Percentiles rank a stretch among this genome's conserved stretches.
Evolutionary conservation across 441 rosid species (phyloP).

Genomic region (Sinapis alba): DNA sequence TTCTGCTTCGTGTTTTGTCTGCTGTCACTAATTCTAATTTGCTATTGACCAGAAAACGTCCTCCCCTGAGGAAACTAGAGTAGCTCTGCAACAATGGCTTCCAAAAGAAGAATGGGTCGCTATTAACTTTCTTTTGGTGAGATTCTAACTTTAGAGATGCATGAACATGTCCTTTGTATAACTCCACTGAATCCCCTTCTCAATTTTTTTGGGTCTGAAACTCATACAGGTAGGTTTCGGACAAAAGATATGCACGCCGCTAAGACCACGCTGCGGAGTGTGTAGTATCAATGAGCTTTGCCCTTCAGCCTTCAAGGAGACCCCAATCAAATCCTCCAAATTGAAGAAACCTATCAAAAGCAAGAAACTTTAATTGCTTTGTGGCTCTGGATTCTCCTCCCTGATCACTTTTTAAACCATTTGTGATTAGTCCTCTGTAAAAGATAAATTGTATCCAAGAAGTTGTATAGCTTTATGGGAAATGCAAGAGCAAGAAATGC

Average conservation of each 20-base stretch:
- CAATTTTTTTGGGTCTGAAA: conserved; percentile 6
- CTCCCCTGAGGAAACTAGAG: conserved; percentile 89
- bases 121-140: conserved; percentile 88
- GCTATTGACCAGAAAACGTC: conserved; percentile 57
- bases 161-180: not conserved
- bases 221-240: conserved; percentile 90
- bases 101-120: conserved; percentile 96
- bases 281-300: conserved; percentile 69
- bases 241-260: conserved; percentile 88
- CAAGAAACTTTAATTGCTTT: conserved; percentile 41
- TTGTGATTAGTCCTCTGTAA: conserved; percentile 17
- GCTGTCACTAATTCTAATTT: conserved; percentile 9
- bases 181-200: not conserved
- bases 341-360: conserved; percentile 41
- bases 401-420: not conserved
- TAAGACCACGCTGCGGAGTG: conserved; percentile 70
- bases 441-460: not conserved
- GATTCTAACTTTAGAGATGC: conserved; percentile 2
- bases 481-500: too few species aligned
- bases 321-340: conserved; percentile 55
- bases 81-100: conserved; percentile 86
- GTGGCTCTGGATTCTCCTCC: conserved; percentile 3
- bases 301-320: conserved; percentile 91
- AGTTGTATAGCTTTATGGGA: conserved; percentile 17
- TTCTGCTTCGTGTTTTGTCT: not conserved